These are phyloP conservation scores for Pseudoturritis turrita DNA, from an alignment of 345 rosid genomes.

Conservation along the genomic window DNA sequence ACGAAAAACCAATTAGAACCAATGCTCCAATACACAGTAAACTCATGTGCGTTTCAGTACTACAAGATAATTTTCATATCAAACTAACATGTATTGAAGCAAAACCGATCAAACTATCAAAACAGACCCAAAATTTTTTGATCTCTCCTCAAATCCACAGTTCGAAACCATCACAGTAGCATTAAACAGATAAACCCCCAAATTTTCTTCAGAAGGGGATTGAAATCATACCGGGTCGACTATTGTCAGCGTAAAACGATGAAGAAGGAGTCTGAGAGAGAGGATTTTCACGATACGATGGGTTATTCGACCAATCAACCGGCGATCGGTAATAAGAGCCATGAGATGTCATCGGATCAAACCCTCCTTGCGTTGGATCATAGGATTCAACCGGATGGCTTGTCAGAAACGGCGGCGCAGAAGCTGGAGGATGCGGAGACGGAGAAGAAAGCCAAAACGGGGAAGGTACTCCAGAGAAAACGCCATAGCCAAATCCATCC, in stretches of 20 bases:
- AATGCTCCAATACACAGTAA: background rate
- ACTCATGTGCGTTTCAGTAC: background rate
- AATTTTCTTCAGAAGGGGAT: background rate
- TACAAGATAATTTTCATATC: background rate
- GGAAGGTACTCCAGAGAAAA: slow-evolving; percentile 9
- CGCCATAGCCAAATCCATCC: slow-evolving; percentile 20
- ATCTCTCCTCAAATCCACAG: background rate
- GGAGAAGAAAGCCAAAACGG: slow-evolving; percentile 16
- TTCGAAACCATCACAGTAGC: too few relatives aligned
- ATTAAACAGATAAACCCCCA: too few relatives aligned
- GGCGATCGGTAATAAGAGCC: slow-evolving; percentile 16
- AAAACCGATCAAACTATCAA: background rate
- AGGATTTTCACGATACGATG: background rate
- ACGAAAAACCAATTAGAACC: background rate
- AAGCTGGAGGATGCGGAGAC: slow-evolving; percentile 5
- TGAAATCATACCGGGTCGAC: slow-evolving; percentile 9
- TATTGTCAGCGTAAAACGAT: slow-evolving; percentile 14
- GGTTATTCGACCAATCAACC: slow-evolving; percentile 7
- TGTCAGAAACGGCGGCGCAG: slow-evolving; percentile 15
- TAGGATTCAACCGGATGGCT: slow-evolving; percentile 13
- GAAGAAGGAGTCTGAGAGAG: slow-evolving; percentile 9
- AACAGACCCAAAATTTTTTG: background rate
- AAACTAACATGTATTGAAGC: background rate
- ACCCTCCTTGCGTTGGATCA: slow-evolving; percentile 10
- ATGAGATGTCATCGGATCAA: slow-evolving; percentile 21